phyloP scores from a whole-genome alignment of 2,329 filamentous ascomycete genomes.

The Blastomyces silverae region DNA sequence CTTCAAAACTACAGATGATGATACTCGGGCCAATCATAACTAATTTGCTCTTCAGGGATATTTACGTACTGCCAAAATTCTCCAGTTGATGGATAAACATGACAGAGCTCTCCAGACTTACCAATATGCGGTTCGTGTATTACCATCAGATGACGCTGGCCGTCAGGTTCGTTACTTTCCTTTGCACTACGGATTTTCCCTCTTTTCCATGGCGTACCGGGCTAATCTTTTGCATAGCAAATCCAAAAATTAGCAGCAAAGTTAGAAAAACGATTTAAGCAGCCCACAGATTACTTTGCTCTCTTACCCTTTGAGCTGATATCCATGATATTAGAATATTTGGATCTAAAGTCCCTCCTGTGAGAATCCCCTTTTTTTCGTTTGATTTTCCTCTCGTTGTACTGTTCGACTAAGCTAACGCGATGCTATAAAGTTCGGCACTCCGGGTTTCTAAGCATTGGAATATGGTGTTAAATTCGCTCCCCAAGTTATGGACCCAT shows the following conservation, averaged over 20 bases:
- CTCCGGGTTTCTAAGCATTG: constrained; percentile 48
- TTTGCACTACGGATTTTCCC: constrained; percentile 17
- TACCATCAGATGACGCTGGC: constrained; percentile 38
- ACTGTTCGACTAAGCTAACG: constrained; percentile 3
- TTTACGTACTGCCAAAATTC: constrained; percentile 47
- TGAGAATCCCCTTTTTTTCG: constrained; percentile 25
- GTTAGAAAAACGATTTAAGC: constrained; percentile 32
- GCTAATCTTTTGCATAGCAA: constrained; percentile 27
- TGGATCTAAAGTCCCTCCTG: constrained; percentile 48
- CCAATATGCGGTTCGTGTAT: constrained; percentile 50
- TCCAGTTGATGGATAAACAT: constrained; percentile 43
- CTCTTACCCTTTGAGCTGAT: constrained; percentile 51
- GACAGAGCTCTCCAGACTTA: constrained; percentile 53
- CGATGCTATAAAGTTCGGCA: constrained; percentile 40
- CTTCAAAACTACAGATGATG: background rate
- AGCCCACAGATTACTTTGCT: constrained; percentile 45
- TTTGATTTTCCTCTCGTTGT: constrained; percentile 13
- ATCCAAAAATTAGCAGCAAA: constrained; percentile 45
- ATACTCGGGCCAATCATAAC: background rate
- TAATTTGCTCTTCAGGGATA: constrained; percentile 41
- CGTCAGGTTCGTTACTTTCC: constrained; percentile 26
- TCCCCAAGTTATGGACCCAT: constrained; percentile 46
- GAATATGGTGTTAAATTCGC: constrained; percentile 45
- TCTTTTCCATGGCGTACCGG: constrained; percentile 5
- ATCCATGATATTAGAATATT: constrained; percentile 45